Conservation (phyloP, 2,329 filamentous ascomycete genomes). For the Colletotrichum sp. region DNA sequence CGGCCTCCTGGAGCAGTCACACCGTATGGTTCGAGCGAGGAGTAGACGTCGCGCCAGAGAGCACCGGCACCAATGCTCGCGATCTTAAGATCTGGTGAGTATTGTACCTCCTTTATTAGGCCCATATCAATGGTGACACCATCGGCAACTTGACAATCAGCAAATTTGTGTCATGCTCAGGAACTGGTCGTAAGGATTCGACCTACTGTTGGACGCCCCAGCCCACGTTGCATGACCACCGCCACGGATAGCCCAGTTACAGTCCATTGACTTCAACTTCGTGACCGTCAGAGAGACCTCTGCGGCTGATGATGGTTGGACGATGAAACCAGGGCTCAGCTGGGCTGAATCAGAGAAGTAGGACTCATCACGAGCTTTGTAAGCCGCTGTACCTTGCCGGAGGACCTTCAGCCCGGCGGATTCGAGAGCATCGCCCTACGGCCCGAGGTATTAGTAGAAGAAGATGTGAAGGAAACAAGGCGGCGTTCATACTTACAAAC, state of each 20-base stretch:
- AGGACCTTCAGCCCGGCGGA: not conserved
- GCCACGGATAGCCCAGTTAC: constrained; percentile 35
- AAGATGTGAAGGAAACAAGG: not conserved
- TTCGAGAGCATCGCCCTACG: not conserved
- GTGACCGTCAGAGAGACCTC: constrained; percentile 32
- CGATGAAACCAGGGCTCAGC: constrained; percentile 26
- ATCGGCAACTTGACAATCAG: constrained; percentile 28
- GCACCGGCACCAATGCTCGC: not conserved
- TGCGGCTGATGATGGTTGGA: constrained; percentile 27
- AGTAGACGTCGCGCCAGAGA: not conserved
- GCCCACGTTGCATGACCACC: constrained; percentile 33
- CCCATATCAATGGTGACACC: constrained; percentile 33
- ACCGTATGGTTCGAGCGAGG: not conserved
- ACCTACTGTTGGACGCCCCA: not conserved
- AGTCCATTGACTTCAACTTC: constrained; percentile 27
- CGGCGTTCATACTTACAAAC: fast-evolving
- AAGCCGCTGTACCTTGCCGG: not conserved
- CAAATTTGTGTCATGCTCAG: constrained; percentile 8
- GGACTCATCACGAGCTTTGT: not conserved
- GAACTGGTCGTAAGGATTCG: fast-evolving
- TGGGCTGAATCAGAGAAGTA: not conserved
- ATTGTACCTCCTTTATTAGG: constrained; percentile 25
- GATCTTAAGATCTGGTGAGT: not conserved
- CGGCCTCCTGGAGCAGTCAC: not conserved
- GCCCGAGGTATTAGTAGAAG: not conserved